A percentile compares a stretch with the other conserved stretches of the same genome.
These are phyloP conservation scores for Leavenworthia alabamica DNA, from an alignment of 345 rosid species.

Conservation along the genomic window DNA sequence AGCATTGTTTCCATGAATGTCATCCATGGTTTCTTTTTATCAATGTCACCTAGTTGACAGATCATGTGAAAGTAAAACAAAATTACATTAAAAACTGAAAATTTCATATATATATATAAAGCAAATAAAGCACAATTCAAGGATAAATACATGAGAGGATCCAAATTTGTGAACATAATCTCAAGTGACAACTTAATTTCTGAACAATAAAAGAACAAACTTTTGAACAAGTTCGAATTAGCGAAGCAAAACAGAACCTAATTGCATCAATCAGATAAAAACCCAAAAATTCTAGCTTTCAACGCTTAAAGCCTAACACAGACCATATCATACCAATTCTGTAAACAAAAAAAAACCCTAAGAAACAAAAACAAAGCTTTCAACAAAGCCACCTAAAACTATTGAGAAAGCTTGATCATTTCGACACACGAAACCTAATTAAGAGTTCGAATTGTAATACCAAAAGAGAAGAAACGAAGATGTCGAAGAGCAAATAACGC, in stretches of 20 bases:
- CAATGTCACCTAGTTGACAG: background rate
- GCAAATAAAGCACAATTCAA: background rate
- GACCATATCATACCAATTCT: background rate
- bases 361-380: slow-evolving; percentile 7
- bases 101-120: background rate
- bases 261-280: slow-evolving; percentile 6
- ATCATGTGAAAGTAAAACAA: background rate
- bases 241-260: background rate
- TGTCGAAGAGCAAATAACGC: slow-evolving; percentile 1
- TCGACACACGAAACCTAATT: background rate
- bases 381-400: background rate
- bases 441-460: background rate
- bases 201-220: background rate
- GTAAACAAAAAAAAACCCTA: background rate
- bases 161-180: background rate
- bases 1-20: slow-evolving; percentile 34
- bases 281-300: background rate
- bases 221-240: background rate
- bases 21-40: slow-evolving; percentile 38
- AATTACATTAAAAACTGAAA: background rate
- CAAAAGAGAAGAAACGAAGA: background rate
- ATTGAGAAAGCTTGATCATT: background rate
- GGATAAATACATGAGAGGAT: background rate
- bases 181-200: background rate
- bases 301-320: background rate